Evolutionary conservation across 2,329 filamentous ascomycete genomes (phyloP), one percentile per base, ranked within the genome.

Genomic region (Neodidymelliopsis sp.): DNA sequence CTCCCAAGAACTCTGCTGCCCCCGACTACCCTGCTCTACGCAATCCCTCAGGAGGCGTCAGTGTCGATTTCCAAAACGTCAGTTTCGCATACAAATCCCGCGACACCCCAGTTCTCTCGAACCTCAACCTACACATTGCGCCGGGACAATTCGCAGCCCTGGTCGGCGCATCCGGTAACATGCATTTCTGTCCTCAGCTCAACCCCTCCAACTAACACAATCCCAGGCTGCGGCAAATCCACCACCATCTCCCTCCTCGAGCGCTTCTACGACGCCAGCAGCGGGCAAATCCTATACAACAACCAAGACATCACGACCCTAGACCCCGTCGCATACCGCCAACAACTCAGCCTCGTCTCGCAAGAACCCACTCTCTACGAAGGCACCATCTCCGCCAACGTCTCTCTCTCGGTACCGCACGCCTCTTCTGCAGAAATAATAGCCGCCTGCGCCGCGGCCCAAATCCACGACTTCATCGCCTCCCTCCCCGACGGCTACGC

Each of bases 11-110:
- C 16, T 29, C 30, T 6, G 20, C 46, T 3, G 15, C 48, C 11
- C 30, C 49, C 1, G 39, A 46, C 9, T 63, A 62, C 38, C 25
- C 53, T 2, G 28, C 56, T n/a, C 18, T 65, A 8, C 16, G 18
- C 23, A 29, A 51, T 10, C 30, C 54, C 6, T 20, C 53, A 8
- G 37, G 49, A 12, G 62, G 66, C 15, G 59, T 65, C 6, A 50
- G 64, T 9, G 83, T 99, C 54, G 92, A 97, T 68, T 97, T 99
- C 79, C 85, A 88, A 12, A 88, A 96, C 58, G 92, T 97, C 3
- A 89, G 94, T 73, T 97, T 97, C 81, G 83, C 90, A 34, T 99
- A 97, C 70, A 91, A 92, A 0, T 95, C 90, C 0, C 85, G 93
- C 1, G 88, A 90, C 0, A 90, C 95, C 56, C 90, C 91, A 10